Conservation (phyloP, 495 filamentous ascomycete genomes). For the Aspergillus mulundensis region DNA sequence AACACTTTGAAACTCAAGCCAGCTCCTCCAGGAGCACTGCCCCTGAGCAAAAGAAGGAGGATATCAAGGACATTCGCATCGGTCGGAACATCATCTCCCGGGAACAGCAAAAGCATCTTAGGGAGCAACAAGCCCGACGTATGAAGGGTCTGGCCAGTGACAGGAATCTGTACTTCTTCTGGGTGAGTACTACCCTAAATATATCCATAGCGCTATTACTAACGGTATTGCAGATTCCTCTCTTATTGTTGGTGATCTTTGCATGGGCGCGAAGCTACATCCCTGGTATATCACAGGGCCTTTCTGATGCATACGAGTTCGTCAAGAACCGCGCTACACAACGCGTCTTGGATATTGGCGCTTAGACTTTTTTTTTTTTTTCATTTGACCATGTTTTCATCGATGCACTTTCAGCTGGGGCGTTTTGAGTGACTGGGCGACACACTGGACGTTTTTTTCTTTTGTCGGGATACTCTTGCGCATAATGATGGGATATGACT, state of each 20-base stretch:
- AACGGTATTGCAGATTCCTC: constrained; percentile 30
- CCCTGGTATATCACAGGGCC: constrained; percentile 48
- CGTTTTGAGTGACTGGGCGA: constrained; percentile 24
- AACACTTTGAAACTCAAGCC: constrained; percentile 58
- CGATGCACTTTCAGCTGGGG: constrained; percentile 21
- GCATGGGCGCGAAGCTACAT: constrained; percentile 61
- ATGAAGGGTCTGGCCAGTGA: constrained; percentile 72
- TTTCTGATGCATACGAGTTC: constrained; percentile 44
- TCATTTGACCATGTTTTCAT: constrained; percentile 17
- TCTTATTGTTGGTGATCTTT: constrained; percentile 59
- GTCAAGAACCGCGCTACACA: constrained; percentile 41
- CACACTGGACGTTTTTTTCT: constrained; percentile 15
- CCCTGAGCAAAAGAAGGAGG: constrained; percentile 27
- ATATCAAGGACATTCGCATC: constrained; percentile 43
- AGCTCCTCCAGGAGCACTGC: constrained; percentile 46
- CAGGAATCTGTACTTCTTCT: constrained; percentile 78
- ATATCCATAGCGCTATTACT: constrained; percentile 5
- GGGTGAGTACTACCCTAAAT: constrained; percentile 53
- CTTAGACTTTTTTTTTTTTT: constrained; percentile 20
- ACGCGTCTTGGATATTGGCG: constrained; percentile 36
- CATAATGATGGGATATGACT: constrained; percentile 43
- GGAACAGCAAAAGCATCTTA: constrained; percentile 69
- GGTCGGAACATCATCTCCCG: constrained; percentile 52
- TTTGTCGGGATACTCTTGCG: constrained; percentile 24
- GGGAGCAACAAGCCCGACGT: constrained; percentile 66